Evolutionary conservation across 495 filamentous ascomycete species (phyloP), one percentile per base, ranked within the genome.

Genomic region (Xylaria longipes): DNA sequence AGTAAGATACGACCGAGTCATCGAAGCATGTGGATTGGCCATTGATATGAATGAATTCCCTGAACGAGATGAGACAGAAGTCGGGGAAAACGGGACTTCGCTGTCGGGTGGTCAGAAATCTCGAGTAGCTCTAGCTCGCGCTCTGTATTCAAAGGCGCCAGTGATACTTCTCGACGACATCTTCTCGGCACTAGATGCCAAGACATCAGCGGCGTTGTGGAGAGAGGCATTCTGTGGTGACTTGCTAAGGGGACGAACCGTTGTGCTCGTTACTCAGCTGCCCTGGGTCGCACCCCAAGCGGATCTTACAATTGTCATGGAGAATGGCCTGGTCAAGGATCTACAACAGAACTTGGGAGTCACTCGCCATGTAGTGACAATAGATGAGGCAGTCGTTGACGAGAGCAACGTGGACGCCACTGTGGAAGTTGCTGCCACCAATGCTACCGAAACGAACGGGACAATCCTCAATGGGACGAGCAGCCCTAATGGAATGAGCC

Each of bases 81-180:
- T 90, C 52, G 91, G 91, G 14, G 91, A 93, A 71, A 83, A 89
- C 62, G 91, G 91, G 0, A 87, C 91, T 6, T 89, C 90, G 41
- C 79, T 93, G 7, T 91, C 89, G 0, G 91, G 91, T 57, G 91
- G 91, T 0, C 91, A 93, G 65, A 91, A 90, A 71, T 90, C 91
- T 68, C 86, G 91, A 25, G 87, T 93, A 39, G 89, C 91, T 39
- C 82, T 93, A 15, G 91, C 91, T 27, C 84, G 91, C 69, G 91
- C 91, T 20, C 83, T 92, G 3, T 93, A 93, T 72, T 92, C 90
- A 46, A 83, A 85, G 25, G 85, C 91, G 11, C 84, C 85, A 2
- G 82, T 92, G 8, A 80, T 93, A 15, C 77, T 92, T 12, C 84
- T 93, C 12, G 91, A 93, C 72, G 91, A 93, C 74, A 90, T 92